Evolutionary conservation across 2,329 filamentous ascomycete species (phyloP), one percentile per base, ranked within the genome.

Genomic region (Penicillium rolfsii): DNA sequence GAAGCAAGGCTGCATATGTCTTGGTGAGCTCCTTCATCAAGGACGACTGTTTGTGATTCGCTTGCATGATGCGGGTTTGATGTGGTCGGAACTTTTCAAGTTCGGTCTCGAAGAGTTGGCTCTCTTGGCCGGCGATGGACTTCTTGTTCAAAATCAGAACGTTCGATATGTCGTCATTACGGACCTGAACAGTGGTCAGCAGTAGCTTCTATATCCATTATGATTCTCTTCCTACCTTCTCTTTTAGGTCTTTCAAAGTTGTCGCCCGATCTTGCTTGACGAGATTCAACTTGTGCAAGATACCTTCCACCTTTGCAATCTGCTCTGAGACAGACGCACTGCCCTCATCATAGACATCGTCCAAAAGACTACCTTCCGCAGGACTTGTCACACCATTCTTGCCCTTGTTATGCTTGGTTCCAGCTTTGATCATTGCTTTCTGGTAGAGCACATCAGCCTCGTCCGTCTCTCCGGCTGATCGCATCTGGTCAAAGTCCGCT

Each of bases 81-180:
- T 97, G 91, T 30, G 93, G 90, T 45, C 93, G 84, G 79, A 97
- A 99, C 76, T 99, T 99, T 77, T 98, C 94, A n/a, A 99, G 83
- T 76, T 99, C 95, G 16, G 92, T 88, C 74, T 97, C 91, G 79
- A 99, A 99, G 2, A 99, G 84, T 71, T 97, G 92, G 12, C 84
- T 89, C 76, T 99, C 95, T 71, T 95, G 94, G 71, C 92, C 96
- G 22, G 92, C 85, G 71, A 98, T 94, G 1, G 92, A 90, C 78
- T 98, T 99, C 76, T 98, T 98, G 83, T 99, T 99, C 61, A 99
- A 81, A 58, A 99, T 99, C 62, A 99, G 83, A 12, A 98, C 93
- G 72, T 97, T 95, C 5, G 93, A 97, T 65, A 99, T 99, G 71
- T 99, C 96, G 72, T 99, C 96, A 67, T 90, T 92, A 78, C 96